These are phyloP conservation scores for Vaccinium vitisidaea DNA, from an alignment of 148 eudicot genomes.

Conservation along the genomic window DNA sequence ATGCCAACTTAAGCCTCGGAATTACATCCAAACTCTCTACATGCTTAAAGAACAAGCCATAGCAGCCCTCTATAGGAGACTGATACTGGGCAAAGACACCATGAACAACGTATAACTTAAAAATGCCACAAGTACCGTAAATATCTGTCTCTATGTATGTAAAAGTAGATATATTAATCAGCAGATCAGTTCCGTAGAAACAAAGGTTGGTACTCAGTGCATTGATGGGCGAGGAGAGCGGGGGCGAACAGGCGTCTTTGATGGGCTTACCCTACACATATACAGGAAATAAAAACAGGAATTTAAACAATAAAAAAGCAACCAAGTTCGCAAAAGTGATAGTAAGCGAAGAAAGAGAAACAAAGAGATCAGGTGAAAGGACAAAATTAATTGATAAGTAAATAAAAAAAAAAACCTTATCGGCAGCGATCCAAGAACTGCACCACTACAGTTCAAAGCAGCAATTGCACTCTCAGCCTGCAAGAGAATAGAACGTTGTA, in stretches of 20 bases:
- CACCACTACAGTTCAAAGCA: constrained; percentile 75
- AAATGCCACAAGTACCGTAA: constrained; percentile 30
- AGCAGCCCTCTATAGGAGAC: constrained; percentile 11
- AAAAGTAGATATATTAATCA: constrained; percentile 17
- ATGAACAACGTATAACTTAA: background rate
- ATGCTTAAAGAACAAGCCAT: constrained; percentile 14
- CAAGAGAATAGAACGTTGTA: constrained; percentile 4
- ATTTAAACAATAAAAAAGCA: background rate
- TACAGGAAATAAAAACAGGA: background rate
- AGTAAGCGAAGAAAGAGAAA: background rate
- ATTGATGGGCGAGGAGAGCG: constrained; percentile 46
- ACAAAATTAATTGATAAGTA: background rate
- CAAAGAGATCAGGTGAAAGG: background rate
- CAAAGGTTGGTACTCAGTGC: constrained; percentile 30
- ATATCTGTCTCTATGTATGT: constrained; percentile 21
- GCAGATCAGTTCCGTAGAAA: constrained; percentile 17
- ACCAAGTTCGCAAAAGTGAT: background rate
- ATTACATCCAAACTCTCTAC: constrained; percentile 24
- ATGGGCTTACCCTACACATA: constrained; percentile 77
- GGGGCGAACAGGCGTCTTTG: constrained; percentile 88
- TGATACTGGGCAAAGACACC: constrained; percentile 25
- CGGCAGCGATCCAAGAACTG: constrained; percentile 59
- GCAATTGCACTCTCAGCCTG: constrained; percentile 87
- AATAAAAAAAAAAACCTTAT: constrained; percentile 47
- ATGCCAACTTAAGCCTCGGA: constrained; percentile 15